These are phyloP conservation scores for Ogataea henricii DNA, from an alignment of 805 yeast genomes.

Conservation along the genomic window DNA sequence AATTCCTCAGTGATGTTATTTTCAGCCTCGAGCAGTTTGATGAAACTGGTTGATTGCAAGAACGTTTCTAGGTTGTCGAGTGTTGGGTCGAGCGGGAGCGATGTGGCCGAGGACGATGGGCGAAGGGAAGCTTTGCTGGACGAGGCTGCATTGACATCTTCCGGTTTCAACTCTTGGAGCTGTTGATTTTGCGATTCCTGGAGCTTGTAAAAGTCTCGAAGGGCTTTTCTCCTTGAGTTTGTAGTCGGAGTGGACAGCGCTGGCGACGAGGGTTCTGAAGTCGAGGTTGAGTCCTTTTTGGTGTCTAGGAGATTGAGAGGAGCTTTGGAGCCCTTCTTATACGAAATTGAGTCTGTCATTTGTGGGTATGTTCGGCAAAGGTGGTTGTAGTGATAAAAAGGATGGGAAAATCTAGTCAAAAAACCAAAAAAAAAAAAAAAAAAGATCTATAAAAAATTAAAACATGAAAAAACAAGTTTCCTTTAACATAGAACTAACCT, in stretches of 20 bases:
- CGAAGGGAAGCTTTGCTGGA: slow-evolving; percentile 2
- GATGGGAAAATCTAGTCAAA: too few species aligned
- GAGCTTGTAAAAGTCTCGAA: slow-evolving; percentile 44
- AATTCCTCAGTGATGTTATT: slow-evolving; percentile 46
- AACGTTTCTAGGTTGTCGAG: slow-evolving; percentile 36
- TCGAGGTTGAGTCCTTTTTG: background rate
- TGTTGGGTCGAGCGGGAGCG: slow-evolving; percentile 12
- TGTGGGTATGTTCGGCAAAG: too few species aligned
- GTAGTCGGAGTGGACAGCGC: slow-evolving; percentile 19
- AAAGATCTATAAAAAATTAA: background rate
- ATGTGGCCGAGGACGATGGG: background rate
- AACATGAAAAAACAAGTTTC: background rate
- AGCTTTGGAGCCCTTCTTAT: slow-evolving; percentile 13
- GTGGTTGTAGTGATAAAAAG: too few species aligned
- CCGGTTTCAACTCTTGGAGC: slow-evolving; percentile 12
- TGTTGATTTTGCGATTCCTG: slow-evolving; percentile 33
- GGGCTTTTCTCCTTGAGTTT: slow-evolving; percentile 39
- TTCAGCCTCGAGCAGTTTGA: slow-evolving; percentile 37
- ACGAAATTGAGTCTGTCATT: slow-evolving; percentile 27
- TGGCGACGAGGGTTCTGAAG: slow-evolving; percentile 1
- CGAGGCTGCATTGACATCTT: background rate
- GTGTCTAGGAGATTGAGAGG: background rate
- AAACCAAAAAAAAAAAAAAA: background rate
- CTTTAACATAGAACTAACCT: background rate
- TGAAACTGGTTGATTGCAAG: slow-evolving; percentile 33